A percentile compares a stretch with the other conserved stretches of the same genome.
These are phyloP conservation scores for Puccinia brachypodii DNA, from an alignment of 1,284 basidiomycete genomes.

Conservation along the genomic window DNA sequence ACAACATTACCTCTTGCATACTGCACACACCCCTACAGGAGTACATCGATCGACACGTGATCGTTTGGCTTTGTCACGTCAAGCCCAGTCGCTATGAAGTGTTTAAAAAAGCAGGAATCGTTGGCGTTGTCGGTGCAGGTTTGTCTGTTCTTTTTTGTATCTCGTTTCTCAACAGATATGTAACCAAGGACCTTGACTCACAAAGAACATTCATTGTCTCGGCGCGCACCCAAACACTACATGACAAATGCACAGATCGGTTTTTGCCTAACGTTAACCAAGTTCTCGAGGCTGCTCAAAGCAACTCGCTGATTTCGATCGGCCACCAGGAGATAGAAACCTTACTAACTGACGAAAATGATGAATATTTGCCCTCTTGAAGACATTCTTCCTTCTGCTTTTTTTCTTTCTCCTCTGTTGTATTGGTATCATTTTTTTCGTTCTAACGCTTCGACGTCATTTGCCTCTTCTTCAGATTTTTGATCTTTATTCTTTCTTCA, in stretches of 20 bases:
- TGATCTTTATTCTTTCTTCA: background rate
- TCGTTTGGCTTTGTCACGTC: constrained; percentile 47
- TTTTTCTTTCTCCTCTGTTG: background rate
- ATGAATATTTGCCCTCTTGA: constrained; percentile 23
- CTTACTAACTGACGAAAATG: constrained; percentile 20
- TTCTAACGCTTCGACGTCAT: too few species aligned
- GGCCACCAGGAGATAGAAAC: constrained; percentile 16
- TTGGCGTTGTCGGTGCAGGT: constrained; percentile 32
- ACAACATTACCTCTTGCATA: too few species aligned
- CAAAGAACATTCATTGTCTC: background rate
- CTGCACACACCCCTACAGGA: too few species aligned
- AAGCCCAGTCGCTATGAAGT: constrained; percentile 23
- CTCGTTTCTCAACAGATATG: background rate
- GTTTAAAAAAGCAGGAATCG: constrained; percentile 33
- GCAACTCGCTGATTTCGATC: constrained; percentile 24
- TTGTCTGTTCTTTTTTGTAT: background rate
- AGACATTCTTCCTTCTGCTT: background rate
- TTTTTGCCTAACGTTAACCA: constrained; percentile 27
- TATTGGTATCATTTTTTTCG: background rate
- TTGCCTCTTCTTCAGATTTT: background rate
- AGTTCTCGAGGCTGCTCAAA: constrained; percentile 27
- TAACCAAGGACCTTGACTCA: background rate
- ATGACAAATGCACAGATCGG: background rate
- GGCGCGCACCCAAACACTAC: background rate
- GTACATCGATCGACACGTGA: constrained; percentile 34